These are phyloP conservation scores for Strobilomyces echinocephalus DNA, from an alignment of 768 basidiomycete genomes.

Conservation along the genomic window DNA sequence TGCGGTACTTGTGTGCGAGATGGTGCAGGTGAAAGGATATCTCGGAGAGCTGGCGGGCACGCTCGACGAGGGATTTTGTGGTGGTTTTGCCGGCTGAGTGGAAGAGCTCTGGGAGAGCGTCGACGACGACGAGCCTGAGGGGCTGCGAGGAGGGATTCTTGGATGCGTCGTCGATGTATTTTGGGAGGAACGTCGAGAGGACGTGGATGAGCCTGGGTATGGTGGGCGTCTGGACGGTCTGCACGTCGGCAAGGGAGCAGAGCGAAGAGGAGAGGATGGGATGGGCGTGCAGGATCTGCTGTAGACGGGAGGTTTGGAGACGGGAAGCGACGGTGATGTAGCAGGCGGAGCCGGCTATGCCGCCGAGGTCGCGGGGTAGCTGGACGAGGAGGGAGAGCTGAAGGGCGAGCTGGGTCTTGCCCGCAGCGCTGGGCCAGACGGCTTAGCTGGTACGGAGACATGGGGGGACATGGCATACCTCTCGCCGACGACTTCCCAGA, in stretches of 20 bases:
- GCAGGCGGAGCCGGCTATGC: conserved; percentile 63
- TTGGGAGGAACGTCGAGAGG: conserved; percentile 50
- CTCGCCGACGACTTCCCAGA: conserved; percentile 89
- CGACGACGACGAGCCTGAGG: conserved; percentile 77
- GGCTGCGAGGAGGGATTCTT: conserved; percentile 41
- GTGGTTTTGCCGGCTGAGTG: conserved; percentile 58
- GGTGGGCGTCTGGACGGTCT: conserved; percentile 55
- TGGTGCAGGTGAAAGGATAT: conserved; percentile 68
- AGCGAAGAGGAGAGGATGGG: conserved; percentile 39
- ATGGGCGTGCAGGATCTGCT: conserved; percentile 57
- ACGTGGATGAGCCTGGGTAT: conserved; percentile 52
- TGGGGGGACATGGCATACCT: conserved; percentile 46
- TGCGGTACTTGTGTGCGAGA: conserved; percentile 55
- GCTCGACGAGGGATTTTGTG: conserved; percentile 59
- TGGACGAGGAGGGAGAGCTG: conserved; percentile 81
- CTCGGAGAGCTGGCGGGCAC: conserved; percentile 63
- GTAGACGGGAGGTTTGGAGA: conserved; percentile 62
- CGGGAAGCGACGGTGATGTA: conserved; percentile 72
- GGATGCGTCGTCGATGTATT: conserved; percentile 39
- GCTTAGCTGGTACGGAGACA: conserved; percentile 4
- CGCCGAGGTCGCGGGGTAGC: conserved; percentile 52
- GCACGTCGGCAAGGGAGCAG: conserved; percentile 53
- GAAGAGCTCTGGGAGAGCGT: conserved; percentile 85
- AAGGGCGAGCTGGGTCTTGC: conserved; percentile 90
- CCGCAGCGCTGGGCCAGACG: conserved; percentile 63